A percentile compares a stretch with the other conserved stretches of the same genome.
Conservation (phyloP, 2,329 filamentous ascomycete genomes). For the Diplodia mutila region DNA sequence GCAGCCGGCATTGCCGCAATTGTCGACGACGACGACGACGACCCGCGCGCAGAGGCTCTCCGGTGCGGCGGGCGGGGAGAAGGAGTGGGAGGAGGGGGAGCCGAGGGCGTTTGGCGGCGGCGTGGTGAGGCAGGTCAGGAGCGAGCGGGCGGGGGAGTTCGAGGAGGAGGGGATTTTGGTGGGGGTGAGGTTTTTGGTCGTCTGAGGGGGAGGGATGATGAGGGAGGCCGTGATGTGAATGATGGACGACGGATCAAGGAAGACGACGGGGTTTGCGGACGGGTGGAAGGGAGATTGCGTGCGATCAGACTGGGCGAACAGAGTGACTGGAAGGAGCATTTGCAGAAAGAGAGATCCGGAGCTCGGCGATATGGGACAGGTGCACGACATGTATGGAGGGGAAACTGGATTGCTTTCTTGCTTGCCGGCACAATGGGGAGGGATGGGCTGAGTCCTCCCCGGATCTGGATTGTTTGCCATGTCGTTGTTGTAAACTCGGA, state of each 20-base stretch:
- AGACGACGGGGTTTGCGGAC: neutral
- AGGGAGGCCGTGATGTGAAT: neutral
- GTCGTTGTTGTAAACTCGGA: neutral
- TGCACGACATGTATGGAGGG: neutral
- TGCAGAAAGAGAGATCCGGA: neutral
- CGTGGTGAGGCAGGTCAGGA: constrained; percentile 44
- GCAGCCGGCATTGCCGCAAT: constrained; percentile 10
- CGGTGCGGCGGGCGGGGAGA: neutral
- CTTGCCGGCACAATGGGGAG: neutral
- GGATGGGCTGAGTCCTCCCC: neutral
- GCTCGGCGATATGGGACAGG: neutral
- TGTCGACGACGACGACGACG: too few species aligned
- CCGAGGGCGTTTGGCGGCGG: constrained; percentile 29
- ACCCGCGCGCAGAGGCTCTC: too few species aligned
- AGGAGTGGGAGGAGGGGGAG: constrained; percentile 25
- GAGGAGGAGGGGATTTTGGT: constrained; percentile 47
- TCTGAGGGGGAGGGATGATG: neutral
- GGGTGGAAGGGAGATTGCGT: neutral
- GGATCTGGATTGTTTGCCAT: neutral
- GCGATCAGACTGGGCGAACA: neutral
- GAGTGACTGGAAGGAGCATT: neutral
- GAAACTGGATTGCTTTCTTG: neutral
- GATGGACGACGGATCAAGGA: neutral
- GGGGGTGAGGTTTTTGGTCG: constrained; percentile 48
- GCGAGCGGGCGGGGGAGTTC: constrained; percentile 46